A percentile compares a stretch with the other conserved stretches of the same genome.
phyloP scores from a whole-genome alignment of 306 rosid species.

The Prunus salicina region DNA sequence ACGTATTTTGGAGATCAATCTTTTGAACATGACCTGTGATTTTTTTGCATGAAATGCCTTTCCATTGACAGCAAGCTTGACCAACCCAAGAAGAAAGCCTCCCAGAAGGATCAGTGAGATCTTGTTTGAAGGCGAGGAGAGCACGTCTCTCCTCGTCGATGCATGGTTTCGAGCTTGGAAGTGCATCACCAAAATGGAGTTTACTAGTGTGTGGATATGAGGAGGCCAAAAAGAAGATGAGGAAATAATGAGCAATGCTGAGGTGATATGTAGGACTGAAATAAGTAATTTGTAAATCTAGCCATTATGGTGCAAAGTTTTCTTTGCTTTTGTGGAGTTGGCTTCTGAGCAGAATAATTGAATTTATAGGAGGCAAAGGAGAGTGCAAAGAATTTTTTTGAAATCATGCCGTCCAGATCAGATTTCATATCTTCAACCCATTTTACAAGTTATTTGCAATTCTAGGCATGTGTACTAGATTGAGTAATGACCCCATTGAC shows the following conservation, averaged over 20 bases:
- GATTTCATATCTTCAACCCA: too few species aligned
- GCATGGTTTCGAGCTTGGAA: conserved; percentile 4
- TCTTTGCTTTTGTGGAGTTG: not conserved
- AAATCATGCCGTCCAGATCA: too few species aligned
- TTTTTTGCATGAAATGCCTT: conserved; percentile 28
- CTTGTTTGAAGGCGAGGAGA: conserved; percentile 31
- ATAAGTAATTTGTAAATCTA: not conserved
- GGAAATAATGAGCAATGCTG: not conserved
- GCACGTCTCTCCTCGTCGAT: conserved; percentile 32
- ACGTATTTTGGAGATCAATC: conserved; percentile 28
- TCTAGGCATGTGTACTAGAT: too few species aligned
- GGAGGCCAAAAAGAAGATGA: too few species aligned
- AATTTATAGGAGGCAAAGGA: not conserved
- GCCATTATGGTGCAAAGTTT: not conserved
- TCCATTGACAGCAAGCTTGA: conserved; percentile 37
- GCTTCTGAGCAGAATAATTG: not conserved
- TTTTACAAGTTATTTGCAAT: too few species aligned
- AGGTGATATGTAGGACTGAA: not conserved
- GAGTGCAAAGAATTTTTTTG: too few species aligned
- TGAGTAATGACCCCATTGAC: too few species aligned
- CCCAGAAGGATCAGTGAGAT: conserved; percentile 29
- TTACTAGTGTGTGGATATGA: not conserved
- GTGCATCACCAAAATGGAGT: not conserved
- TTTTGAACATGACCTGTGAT: conserved; percentile 29
- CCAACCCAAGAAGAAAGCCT: conserved; percentile 38